A percentile compares a stretch with the other conserved stretches of the same genome.
phyloP scores from a whole-genome alignment of 495 filamentous ascomycete species.

The Chaetomium tenue region DNA sequence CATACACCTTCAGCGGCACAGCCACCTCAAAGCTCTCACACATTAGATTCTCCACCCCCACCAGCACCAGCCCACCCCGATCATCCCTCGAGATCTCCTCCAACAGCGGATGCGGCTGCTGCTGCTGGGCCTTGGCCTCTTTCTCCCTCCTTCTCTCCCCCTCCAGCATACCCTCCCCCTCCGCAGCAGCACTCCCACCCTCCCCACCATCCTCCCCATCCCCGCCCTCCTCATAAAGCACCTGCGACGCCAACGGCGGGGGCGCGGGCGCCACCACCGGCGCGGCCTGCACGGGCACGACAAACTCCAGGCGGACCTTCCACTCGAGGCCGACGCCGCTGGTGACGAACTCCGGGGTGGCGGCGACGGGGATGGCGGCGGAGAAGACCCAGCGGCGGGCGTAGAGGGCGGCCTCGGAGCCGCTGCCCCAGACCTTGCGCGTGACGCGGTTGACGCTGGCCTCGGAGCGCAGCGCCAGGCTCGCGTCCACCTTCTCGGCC shows the following conservation, averaged over 20 bases:
- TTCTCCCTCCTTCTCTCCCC: background rate
- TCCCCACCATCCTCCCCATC: slow-evolving; percentile 7
- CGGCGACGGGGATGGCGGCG: slow-evolving; percentile 72
- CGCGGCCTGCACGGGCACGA: slow-evolving; percentile 51
- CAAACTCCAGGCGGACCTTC: slow-evolving; percentile 86
- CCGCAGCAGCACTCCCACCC: background rate
- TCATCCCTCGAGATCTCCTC: slow-evolving; percentile 71
- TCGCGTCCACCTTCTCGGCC: slow-evolving; percentile 70
- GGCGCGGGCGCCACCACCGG: slow-evolving; percentile 1
- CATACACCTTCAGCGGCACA: slow-evolving; percentile 81
- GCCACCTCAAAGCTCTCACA: slow-evolving; percentile 89
- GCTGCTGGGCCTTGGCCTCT: background rate
- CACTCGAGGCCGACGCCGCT: slow-evolving; percentile 81
- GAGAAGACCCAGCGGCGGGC: slow-evolving; percentile 73
- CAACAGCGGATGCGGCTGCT: slow-evolving; percentile 42
- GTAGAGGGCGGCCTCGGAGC: slow-evolving; percentile 77
- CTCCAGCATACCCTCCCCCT: slow-evolving; percentile 1
- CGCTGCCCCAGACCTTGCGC: slow-evolving; percentile 69
- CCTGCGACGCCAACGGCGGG: slow-evolving; percentile 3
- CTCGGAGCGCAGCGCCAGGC: slow-evolving; percentile 77
- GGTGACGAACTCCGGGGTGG: slow-evolving; percentile 87
- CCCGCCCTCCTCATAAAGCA: slow-evolving; percentile 14
- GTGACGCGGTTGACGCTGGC: slow-evolving; percentile 84
- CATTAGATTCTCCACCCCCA: slow-evolving; percentile 69
- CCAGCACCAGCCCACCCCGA: slow-evolving; percentile 61